Evolutionary conservation across 805 yeast genomes (phyloP), one percentile per base, ranked within the genome.

Genomic region (Yamadazyma akitaensis): DNA sequence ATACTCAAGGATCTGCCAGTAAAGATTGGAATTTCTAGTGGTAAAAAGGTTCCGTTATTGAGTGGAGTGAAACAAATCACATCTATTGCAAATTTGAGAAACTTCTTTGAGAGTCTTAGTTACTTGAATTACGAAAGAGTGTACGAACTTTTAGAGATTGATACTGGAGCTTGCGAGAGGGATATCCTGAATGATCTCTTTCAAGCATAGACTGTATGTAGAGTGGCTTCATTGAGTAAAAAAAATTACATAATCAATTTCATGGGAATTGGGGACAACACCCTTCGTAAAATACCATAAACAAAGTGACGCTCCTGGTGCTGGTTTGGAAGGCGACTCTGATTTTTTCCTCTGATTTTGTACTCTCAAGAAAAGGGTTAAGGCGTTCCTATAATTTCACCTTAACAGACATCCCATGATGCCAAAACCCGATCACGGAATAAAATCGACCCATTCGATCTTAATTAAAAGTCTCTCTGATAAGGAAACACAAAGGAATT

Each of bases 41-140:
- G 42, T 16, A 50, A 46, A 17, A 60, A 72, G 36, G 53, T 50
- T 9, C 87, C 86, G 0, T 60, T 84, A 35, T 64, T 81, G 37
- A 37, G 50, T 5, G 81, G 79, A 1, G 65, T 76, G 4, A 64
- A 63, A 28, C 55, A 53, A 1, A 64, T 81, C 18, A 58, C 60
- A 1, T 62, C 67, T 32, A 53, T 82, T 12, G 63, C 70, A 1
- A 76, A 79, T 28, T 64, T 89, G 53, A 76, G 80, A 41, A 75
- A 75, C 13, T 88, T 85, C 57, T 86, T 87, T 56, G 82, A 81
- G 49, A 79, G 77, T 40, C 63, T 88, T 43, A 79, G 90, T 48
- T 74, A 82, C 42, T 71, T 77, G 41, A 79, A 80, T 51, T 87
- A 80, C 58, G 92, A 85, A 58, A 76, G 82, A 54, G 75, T 77